These are phyloP conservation scores for Penicillium sp. DNA, from an alignment of 2,329 filamentous ascomycete species.

Conservation along the genomic window DNA sequence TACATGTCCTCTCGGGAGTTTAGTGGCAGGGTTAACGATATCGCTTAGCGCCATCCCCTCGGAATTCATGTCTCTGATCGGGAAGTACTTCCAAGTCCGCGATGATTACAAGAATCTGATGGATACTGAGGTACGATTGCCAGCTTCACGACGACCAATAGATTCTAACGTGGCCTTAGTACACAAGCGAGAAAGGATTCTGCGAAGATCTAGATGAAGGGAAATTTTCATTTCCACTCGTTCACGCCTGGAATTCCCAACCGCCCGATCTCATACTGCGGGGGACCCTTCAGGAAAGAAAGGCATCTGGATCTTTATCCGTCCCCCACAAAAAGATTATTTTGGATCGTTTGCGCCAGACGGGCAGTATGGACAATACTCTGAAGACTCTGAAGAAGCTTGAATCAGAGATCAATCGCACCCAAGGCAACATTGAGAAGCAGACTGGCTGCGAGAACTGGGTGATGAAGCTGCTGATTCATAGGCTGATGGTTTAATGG, in stretches of 20 bases:
- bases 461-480: constrained; percentile 3
- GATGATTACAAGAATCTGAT: constrained; percentile 32
- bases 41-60: constrained; percentile 26
- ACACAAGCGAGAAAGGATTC: constrained; percentile 41
- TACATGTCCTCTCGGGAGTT: not conserved
- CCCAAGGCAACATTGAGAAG: not conserved
- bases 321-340: constrained; percentile 2
- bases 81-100: constrained; percentile 29
- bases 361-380: not conserved
- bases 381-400: not conserved
- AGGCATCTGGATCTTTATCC: not conserved
- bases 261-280: constrained; percentile 1
- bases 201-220: constrained; percentile 46
- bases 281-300: not conserved
- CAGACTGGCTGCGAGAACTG: constrained; percentile 1
- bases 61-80: constrained; percentile 20
- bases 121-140: constrained; percentile 15
- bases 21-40: not conserved
- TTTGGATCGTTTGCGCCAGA: not conserved
- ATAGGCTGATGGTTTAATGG: constrained; percentile 1
- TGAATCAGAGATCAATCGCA: not conserved
- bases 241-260: constrained; percentile 8
- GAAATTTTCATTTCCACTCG: constrained; percentile 40
- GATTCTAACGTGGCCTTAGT: constrained; percentile 19
- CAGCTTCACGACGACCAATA: not conserved